Evolutionary conservation across 129 eudicot species (phyloP).

Genomic region (Solidago caesia): DNA sequence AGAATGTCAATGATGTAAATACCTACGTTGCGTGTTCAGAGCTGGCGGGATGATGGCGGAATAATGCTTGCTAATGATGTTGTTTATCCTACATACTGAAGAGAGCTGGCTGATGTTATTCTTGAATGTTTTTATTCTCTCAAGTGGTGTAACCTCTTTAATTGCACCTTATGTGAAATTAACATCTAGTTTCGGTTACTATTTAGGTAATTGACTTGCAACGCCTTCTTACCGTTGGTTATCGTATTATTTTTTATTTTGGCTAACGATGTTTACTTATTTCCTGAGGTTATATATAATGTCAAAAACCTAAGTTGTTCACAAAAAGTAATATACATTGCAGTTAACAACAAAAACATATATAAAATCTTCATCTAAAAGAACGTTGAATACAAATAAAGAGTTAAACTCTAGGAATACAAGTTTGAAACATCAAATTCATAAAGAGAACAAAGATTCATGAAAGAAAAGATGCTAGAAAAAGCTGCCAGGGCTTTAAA

Average conservation of each 20-base stretch:
- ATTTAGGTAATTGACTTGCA: background rate
- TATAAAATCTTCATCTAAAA: conserved; percentile 11
- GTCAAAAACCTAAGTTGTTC: no score
- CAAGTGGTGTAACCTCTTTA: conserved; percentile 18
- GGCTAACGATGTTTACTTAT: background rate
- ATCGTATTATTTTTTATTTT: background rate
- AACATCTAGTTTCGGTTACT: conserved; percentile 6
- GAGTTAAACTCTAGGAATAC: conserved; percentile 18
- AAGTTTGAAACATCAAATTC: conserved; percentile 3
- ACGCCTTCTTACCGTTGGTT: background rate
- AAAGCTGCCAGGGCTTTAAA: conserved; percentile 17
- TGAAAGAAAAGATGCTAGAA: background rate
- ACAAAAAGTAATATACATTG: no score
- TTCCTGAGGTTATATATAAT: no score
- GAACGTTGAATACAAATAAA: background rate
- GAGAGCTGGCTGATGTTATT: background rate
- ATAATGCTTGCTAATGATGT: conserved; percentile 49
- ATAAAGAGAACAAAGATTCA: background rate
- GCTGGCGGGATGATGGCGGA: conserved; percentile 48
- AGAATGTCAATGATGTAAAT: background rate
- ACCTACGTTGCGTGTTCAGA: conserved; percentile 32
- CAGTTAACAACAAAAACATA: background rate
- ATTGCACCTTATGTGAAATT: conserved; percentile 4
- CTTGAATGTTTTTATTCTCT: background rate
- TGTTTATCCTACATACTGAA: conserved; percentile 45